These are phyloP conservation scores for Nicotiana benthamiana DNA, from an alignment of 257 asterid genomes.

Conservation along the genomic window DNA sequence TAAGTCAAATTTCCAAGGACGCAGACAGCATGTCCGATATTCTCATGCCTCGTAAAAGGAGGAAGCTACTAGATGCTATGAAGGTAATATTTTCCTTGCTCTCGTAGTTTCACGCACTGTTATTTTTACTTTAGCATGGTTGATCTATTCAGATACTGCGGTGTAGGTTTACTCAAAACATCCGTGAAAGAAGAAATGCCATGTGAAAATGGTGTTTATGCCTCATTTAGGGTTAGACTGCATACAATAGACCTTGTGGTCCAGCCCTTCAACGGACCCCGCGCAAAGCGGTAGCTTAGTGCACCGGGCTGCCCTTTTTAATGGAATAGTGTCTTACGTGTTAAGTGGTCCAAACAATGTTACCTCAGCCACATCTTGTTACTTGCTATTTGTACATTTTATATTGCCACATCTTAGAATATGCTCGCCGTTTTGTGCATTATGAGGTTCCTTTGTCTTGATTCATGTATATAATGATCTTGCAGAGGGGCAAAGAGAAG, in stretches of 20 bases:
- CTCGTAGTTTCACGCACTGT: background rate
- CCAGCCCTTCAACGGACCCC: too few relatives aligned
- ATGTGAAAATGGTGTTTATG: background rate
- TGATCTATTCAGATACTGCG: background rate
- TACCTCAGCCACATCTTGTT: background rate
- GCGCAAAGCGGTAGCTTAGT: too few relatives aligned
- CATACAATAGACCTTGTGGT: too few relatives aligned
- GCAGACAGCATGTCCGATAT: conserved; percentile 34
- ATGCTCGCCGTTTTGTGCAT: background rate
- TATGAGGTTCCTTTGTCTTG: background rate
- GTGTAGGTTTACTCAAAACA: background rate
- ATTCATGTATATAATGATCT: conserved; percentile 6
- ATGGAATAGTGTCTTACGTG: background rate
- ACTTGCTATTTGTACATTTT: background rate
- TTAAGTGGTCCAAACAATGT: background rate
- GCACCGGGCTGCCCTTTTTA: background rate
- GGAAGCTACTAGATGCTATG: conserved; percentile 54
- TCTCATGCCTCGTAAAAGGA: conserved; percentile 54
- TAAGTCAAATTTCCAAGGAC: conserved; percentile 50
- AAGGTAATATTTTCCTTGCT: conserved; percentile 31
- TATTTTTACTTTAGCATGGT: background rate
- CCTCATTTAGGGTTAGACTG: background rate
- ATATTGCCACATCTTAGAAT: background rate
- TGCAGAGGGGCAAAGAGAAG: conserved; percentile 49
- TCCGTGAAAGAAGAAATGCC: background rate